Evolutionary conservation across 768 basidiomycete genomes (phyloP).

Genomic region (Lentinula sp.): DNA sequence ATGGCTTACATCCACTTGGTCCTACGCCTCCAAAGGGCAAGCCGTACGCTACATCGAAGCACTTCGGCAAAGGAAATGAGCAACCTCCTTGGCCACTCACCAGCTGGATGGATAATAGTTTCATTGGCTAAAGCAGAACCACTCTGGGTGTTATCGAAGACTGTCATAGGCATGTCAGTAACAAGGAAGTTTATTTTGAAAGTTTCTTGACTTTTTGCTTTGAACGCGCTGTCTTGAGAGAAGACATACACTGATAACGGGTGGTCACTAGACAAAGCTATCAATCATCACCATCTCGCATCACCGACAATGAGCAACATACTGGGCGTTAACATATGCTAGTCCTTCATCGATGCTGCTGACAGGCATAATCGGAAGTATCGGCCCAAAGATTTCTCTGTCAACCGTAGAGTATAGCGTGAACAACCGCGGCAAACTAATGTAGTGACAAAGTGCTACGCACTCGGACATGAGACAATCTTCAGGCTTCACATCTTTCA

Average conservation of each 20-base stretch:
- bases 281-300: not conserved
- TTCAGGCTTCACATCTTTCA: slow-evolving; percentile 42
- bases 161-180: slow-evolving; percentile 21
- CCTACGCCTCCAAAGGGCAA: slow-evolving; percentile 53
- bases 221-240: slow-evolving; percentile 37
- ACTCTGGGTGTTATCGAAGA: slow-evolving; percentile 48
- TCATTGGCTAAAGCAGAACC: slow-evolving; percentile 59
- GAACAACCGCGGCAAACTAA: not conserved
- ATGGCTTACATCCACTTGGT: slow-evolving; percentile 53
- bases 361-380: slow-evolving; percentile 58
- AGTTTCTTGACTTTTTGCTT: slow-evolving; percentile 27
- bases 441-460: slow-evolving; percentile 10
- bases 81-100: slow-evolving; percentile 18
- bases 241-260: slow-evolving; percentile 65
- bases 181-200: not conserved
- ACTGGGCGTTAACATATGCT: slow-evolving; percentile 49
- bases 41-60: slow-evolving; percentile 20
- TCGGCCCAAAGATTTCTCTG: slow-evolving; percentile 72
- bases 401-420: not conserved
- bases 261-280: slow-evolving; percentile 32
- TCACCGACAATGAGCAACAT: slow-evolving; percentile 7
- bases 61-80: not conserved
- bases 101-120: slow-evolving; percentile 43
- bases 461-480: slow-evolving; percentile 63
- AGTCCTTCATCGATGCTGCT: slow-evolving; percentile 51